Conservation (phyloP, 805 yeast species). For the Cyberlindnera maritima region DNA sequence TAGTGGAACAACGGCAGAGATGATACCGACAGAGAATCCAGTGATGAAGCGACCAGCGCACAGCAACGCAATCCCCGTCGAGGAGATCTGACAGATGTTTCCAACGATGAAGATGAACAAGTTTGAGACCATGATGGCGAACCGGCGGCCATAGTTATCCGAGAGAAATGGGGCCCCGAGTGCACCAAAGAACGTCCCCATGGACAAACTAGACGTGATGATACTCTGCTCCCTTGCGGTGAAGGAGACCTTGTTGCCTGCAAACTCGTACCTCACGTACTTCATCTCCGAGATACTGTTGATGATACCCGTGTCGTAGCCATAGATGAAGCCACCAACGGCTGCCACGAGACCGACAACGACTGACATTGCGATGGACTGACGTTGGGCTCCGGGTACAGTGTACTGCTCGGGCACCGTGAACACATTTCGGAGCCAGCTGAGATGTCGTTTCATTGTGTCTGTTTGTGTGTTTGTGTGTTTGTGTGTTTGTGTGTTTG, state of each 20-base stretch:
- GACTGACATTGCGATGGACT: slow-evolving; percentile 62
- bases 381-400: slow-evolving; percentile 32
- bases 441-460: background rate
- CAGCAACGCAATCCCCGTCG: slow-evolving; percentile 47
- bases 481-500: no score
- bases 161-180: slow-evolving; percentile 57
- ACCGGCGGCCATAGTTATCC: slow-evolving; percentile 70
- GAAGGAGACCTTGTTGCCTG: slow-evolving; percentile 45
- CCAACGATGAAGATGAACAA: slow-evolving; percentile 69
- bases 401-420: slow-evolving; percentile 11
- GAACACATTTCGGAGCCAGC: slow-evolving; percentile 20
- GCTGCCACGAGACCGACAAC: slow-evolving; percentile 81
- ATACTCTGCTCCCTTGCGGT: slow-evolving; percentile 64
- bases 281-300: slow-evolving; percentile 77
- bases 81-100: slow-evolving; percentile 62
- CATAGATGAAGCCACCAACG: slow-evolving; percentile 86
- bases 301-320: slow-evolving; percentile 86
- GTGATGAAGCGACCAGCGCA: slow-evolving; percentile 73
- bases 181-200: slow-evolving; percentile 78
- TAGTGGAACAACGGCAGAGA: slow-evolving; percentile 78
- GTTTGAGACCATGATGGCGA: slow-evolving; percentile 59
- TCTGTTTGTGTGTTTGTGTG: background rate
- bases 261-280: slow-evolving; percentile 56
- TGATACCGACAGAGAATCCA: slow-evolving; percentile 72
- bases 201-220: slow-evolving; percentile 72